Percentiles rank a stretch among this genome's conserved stretches.
Evolutionary conservation across 139 green algal genomes (phyloP).

Genomic region (Chlorella vulgaris): DNA sequence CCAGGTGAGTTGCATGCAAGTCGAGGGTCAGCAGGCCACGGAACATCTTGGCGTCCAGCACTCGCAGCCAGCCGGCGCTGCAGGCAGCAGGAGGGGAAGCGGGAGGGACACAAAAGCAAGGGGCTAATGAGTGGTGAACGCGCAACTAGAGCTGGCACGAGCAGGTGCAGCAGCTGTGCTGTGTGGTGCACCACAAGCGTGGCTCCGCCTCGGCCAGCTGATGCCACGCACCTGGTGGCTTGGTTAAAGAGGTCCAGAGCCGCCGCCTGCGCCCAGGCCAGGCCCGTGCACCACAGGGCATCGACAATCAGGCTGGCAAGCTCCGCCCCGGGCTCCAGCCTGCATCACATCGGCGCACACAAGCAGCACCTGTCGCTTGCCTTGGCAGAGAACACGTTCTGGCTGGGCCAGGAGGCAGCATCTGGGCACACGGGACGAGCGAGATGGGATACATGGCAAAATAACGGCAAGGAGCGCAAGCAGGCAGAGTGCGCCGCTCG

Average conservation of each 20-base stretch:
- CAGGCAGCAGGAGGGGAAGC: neutral
- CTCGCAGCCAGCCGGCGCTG: constrained; percentile 4
- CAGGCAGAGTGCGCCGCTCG: no score
- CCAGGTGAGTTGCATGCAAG: constrained; percentile 51
- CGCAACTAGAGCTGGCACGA: no score
- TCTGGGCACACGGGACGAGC: no score
- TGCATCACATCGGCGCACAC: neutral
- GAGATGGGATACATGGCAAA: no score
- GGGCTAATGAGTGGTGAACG: no score
- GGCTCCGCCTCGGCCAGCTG: neutral
- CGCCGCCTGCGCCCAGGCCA: constrained; percentile 66
- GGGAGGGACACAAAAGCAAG: neutral
- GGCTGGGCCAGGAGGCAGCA: no score
- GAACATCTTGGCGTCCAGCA: neutral
- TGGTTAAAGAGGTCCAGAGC: constrained; percentile 60
- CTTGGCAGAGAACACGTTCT: no score
- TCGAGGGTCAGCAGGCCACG: constrained; percentile 42
- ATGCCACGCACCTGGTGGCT: constrained; percentile 48
- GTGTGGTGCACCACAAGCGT: no score
- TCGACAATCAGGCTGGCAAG: constrained; percentile 52
- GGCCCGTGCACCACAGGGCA: constrained; percentile 62
- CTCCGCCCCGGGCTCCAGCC: neutral
- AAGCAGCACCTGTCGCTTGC: no score
- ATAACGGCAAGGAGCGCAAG: no score
- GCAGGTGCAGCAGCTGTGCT: no score